phyloP scores from a whole-genome alignment of 176 grass and related monocot genomes.

The Olyra latifolia region DNA sequence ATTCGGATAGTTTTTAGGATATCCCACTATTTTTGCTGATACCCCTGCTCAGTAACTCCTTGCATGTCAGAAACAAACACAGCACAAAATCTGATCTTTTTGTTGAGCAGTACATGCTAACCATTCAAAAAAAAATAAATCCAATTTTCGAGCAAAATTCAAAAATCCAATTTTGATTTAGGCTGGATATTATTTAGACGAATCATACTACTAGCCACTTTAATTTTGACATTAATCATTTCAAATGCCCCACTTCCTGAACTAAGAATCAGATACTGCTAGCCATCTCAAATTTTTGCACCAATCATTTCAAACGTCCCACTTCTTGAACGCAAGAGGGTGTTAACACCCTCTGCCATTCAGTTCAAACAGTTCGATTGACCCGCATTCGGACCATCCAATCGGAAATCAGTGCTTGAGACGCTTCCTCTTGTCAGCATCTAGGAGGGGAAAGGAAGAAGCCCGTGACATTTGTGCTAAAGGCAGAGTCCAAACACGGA shows the following conservation, averaged over 20 bases:
- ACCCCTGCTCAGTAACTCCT: not conserved
- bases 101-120: not conserved
- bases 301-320: too few species aligned
- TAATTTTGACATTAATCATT: slow-evolving; percentile 21
- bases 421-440: not conserved
- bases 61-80: not conserved
- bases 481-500: slow-evolving; percentile 8
- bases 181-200: not conserved
- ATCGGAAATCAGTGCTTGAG: not conserved
- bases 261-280: not conserved
- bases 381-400: not conserved
- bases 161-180: not conserved
- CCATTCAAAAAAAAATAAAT: not conserved
- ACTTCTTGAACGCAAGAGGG: too few species aligned
- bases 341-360: not conserved
- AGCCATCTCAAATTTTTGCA: too few species aligned
- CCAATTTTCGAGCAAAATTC: too few species aligned
- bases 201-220: not conserved
- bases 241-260: not conserved
- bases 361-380: not conserved
- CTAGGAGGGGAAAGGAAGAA: not conserved
- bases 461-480: not conserved
- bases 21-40: too few species aligned
- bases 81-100: not conserved
- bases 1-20: too few species aligned